Conservation (phyloP, 2,329 filamentous ascomycete species). For the Ploettnerulaceae sp. region DNA sequence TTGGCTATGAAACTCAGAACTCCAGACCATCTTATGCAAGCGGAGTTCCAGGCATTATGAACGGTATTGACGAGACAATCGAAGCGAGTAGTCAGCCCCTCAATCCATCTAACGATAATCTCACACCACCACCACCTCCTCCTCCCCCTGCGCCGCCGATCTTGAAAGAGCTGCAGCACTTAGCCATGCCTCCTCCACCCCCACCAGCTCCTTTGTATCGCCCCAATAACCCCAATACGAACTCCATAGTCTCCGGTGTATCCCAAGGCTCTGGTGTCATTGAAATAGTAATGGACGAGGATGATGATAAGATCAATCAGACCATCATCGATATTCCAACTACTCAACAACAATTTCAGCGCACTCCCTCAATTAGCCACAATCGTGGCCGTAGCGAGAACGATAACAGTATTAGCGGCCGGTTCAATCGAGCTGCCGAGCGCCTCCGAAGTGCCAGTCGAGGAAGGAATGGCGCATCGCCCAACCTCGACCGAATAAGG, state of each 20-base stretch:
- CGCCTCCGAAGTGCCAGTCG: conserved; percentile 57
- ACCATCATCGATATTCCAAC: conserved; percentile 17
- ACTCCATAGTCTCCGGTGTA: conserved; percentile 35
- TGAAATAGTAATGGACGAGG: conserved; percentile 62
- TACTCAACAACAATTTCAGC: conserved; percentile 38
- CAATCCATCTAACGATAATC: conserved; percentile 46
- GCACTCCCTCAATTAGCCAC: conserved; percentile 38
- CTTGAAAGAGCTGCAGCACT: conserved; percentile 58
- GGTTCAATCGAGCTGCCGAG: conserved; percentile 54
- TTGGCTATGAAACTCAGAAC: conserved; percentile 31
- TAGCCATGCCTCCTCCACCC: conserved; percentile 56
- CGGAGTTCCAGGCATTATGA: conserved; percentile 31
- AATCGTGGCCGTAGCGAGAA: conserved; percentile 52
- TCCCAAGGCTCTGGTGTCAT: conserved; percentile 53
- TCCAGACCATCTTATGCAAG: conserved; percentile 27
- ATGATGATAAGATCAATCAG: conserved; percentile 31
- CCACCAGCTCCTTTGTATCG: conserved; percentile 55
- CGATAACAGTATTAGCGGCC: conserved; percentile 48
- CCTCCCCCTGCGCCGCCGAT: conserved; percentile 49
- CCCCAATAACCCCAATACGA: conserved; percentile 29
- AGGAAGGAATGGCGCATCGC: conserved; percentile 39
- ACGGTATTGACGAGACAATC: conserved; percentile 44
- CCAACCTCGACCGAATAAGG: conserved; percentile 21
- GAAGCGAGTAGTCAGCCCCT: conserved; percentile 36
- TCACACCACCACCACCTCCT: conserved; percentile 47